These are phyloP conservation scores for Garcia nutans DNA, from an alignment of 345 rosid species.

Conservation along the genomic window DNA sequence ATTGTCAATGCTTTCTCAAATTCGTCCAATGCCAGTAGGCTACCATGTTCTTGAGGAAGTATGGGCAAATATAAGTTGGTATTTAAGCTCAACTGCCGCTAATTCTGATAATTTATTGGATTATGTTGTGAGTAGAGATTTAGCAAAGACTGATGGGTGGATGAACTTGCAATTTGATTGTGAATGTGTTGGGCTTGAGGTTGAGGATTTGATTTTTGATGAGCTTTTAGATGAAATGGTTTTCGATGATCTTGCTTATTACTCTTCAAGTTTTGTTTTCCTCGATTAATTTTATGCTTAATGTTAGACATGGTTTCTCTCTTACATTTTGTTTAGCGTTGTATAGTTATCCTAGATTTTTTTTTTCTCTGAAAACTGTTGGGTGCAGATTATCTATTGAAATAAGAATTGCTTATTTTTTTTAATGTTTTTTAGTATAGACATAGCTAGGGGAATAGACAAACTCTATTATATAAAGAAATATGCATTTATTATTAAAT, in stretches of 20 bases:
- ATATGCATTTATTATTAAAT: too few species aligned
- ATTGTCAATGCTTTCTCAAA: conserved; percentile 47
- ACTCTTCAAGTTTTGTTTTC: not conserved
- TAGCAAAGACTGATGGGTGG: conserved; percentile 60
- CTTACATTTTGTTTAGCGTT: not conserved
- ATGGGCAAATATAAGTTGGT: conserved; percentile 59
- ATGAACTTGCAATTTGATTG: conserved; percentile 73
- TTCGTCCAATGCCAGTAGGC: conserved; percentile 60
- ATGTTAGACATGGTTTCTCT: not conserved
- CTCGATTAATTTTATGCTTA: too few species aligned
- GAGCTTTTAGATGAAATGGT: conserved; percentile 62
- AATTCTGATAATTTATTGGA: conserved; percentile 41
- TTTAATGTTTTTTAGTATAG: too few species aligned
- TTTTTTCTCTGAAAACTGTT: too few species aligned
- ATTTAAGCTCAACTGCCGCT: conserved; percentile 39
- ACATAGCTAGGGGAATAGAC: too few species aligned
- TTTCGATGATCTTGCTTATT: not conserved
- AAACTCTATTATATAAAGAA: too few species aligned
- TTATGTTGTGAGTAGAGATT: conserved; percentile 46
- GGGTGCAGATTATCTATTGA: too few species aligned
- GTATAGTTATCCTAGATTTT: too few species aligned
- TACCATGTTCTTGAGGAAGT: conserved; percentile 61
- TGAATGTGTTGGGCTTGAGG: conserved; percentile 68
- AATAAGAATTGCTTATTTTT: too few species aligned
- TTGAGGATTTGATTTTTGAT: conserved; percentile 65